phyloP scores from a whole-genome alignment of 176 grass and related monocot species.

The Carex parvula region DNA sequence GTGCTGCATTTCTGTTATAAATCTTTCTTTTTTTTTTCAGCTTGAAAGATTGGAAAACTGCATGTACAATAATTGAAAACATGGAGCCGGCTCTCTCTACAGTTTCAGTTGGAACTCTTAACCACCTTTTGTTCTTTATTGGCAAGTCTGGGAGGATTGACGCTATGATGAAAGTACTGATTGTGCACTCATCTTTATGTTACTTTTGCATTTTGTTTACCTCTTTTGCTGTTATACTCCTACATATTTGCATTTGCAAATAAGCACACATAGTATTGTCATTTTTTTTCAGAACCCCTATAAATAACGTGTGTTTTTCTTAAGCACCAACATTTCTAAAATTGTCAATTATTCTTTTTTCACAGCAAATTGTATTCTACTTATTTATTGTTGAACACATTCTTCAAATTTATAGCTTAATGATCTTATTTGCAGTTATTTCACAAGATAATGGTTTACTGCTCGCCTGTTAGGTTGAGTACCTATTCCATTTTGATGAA shows the following conservation, averaged over 20 bases:
- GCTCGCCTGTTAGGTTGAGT: slow-evolving; percentile 46
- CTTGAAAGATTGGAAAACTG: slow-evolving; percentile 76
- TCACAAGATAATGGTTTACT: slow-evolving; percentile 57
- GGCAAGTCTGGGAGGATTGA: slow-evolving; percentile 92
- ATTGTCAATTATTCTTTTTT: not conserved
- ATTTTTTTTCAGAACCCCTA: not conserved
- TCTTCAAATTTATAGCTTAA: slow-evolving; percentile 28
- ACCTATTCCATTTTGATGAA: slow-evolving; percentile 72
- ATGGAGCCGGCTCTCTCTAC: slow-evolving; percentile 68
- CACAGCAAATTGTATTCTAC: slow-evolving; percentile 1
- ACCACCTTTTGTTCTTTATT: slow-evolving; percentile 81
- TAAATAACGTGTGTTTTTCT: slow-evolving; percentile 11
- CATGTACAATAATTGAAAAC: slow-evolving; percentile 61
- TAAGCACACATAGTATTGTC: not conserved
- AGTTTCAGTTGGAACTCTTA: slow-evolving; percentile 67
- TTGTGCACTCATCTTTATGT: not conserved
- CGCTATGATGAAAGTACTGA: slow-evolving; percentile 84
- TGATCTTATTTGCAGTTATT: slow-evolving; percentile 54
- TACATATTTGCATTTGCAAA: slow-evolving; percentile 13
- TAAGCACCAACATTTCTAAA: not conserved
- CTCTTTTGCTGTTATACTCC: slow-evolving; percentile 17
- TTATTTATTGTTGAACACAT: slow-evolving; percentile 17
- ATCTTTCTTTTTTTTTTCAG: slow-evolving; percentile 37
- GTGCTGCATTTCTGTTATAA: not conserved
- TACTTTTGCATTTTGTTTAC: slow-evolving; percentile 7